Conservation (phyloP, 352 stramenopile species). For the Globisporangium solare region DNA sequence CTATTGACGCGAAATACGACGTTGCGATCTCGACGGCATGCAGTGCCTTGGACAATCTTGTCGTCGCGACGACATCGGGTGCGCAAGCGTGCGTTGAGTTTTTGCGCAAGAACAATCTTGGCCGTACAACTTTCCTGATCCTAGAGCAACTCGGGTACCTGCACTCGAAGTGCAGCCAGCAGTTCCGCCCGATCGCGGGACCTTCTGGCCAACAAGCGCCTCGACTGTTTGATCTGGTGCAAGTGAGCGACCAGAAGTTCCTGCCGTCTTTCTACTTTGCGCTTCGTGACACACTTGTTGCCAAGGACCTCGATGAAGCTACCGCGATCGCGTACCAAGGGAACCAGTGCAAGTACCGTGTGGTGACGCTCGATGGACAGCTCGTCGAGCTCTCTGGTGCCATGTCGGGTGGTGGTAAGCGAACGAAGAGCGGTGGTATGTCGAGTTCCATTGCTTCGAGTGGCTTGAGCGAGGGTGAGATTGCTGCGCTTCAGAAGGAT, state of each 20-base stretch:
- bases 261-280: constrained; percentile 95
- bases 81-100: constrained; percentile 96
- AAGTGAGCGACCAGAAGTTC: constrained; percentile 86
- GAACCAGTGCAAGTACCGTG: constrained; percentile 91
- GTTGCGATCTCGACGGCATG: constrained; percentile 98
- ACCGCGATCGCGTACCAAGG: constrained; percentile 89
- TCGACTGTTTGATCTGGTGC: constrained; percentile 88
- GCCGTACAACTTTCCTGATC: constrained; percentile 96
- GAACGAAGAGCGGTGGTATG: constrained; percentile 92
- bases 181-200: constrained; percentile 44
- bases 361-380: constrained; percentile 97
- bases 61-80: constrained; percentile 95
- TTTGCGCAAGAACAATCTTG: constrained; percentile 93
- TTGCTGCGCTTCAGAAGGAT: constrained; percentile 54
- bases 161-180: constrained; percentile 60
- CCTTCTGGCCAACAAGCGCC: constrained; percentile 43
- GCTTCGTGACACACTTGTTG: constrained; percentile 97
- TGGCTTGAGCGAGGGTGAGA: constrained; percentile 55
- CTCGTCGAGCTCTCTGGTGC: constrained; percentile 98
- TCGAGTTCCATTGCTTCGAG: constrained; percentile 51
- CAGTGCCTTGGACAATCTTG: constrained; percentile 94
- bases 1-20: constrained; percentile 96
- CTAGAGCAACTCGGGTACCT: constrained; percentile 95
- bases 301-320: constrained; percentile 92
- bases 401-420: constrained; percentile 98